phyloP scores from a whole-genome alignment of 2,329 filamentous ascomycete genomes.

The Ceratocystis destructans region DNA sequence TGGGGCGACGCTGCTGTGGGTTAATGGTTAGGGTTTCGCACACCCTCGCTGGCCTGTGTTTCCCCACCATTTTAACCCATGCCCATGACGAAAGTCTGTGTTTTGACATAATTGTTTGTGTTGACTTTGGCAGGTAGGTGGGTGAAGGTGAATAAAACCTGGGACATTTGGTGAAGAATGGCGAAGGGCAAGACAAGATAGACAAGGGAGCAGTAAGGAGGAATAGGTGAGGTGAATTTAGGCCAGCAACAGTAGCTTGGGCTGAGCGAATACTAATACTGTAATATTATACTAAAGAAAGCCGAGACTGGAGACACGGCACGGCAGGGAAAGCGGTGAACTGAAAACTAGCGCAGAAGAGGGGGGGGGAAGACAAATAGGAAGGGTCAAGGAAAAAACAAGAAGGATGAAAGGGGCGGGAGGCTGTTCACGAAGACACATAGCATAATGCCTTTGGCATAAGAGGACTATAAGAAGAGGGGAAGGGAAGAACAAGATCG shows the following conservation, averaged over 20 bases:
- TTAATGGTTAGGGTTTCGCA: no score
- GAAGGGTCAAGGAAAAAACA: no score
- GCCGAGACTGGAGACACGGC: not conserved
- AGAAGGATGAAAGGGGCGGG: no score
- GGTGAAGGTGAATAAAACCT: not conserved
- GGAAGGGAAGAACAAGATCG: not conserved
- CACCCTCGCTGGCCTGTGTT: not conserved
- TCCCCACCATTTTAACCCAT: constrained; percentile 1
- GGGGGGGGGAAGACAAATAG: not conserved
- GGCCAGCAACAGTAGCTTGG: not conserved
- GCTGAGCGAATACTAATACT: not conserved
- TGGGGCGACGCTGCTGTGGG: no score
- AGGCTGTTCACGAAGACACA: no score
- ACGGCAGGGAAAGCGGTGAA: not conserved
- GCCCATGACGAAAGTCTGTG: not conserved
- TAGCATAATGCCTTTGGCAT: no score
- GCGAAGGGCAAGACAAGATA: not conserved
- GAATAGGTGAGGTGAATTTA: not conserved
- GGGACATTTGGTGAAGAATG: not conserved
- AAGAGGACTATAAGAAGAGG: not conserved
- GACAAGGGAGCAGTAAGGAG: not conserved
- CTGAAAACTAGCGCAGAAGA: not conserved
- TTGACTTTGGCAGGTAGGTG: not conserved
- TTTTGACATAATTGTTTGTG: not conserved
- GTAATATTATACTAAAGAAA: not conserved